Percentiles rank a stretch among this genome's conserved stretches.
Conservation (phyloP, 108 stramenopile genomes). For the Cylindrotheca fusiformis region DNA sequence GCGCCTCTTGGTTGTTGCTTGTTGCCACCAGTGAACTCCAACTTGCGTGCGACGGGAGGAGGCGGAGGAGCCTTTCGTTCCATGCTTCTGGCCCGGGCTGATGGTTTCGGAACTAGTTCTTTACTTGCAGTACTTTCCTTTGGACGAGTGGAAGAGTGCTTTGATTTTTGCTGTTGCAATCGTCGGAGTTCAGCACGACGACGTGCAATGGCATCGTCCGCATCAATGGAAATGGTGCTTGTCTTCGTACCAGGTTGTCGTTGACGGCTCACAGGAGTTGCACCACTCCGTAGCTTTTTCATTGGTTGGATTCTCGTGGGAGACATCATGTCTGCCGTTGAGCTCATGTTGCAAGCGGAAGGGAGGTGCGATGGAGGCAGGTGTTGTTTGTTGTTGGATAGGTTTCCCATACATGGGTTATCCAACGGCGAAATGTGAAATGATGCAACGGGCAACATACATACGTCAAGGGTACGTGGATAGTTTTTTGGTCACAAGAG, state of each 20-base stretch:
- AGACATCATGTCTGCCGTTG: slow-evolving; percentile 13
- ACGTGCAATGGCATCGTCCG: slow-evolving; percentile 53
- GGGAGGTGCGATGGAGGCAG: too few species aligned
- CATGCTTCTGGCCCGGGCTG: neutral
- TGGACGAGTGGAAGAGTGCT: neutral
- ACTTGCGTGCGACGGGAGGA: slow-evolving; percentile 23
- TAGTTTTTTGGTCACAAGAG: too few species aligned
- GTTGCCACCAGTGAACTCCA: slow-evolving; percentile 20
- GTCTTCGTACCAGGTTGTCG: neutral
- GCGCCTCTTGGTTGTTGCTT: neutral
- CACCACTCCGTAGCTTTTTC: slow-evolving; percentile 37
- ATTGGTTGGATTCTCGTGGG: slow-evolving; percentile 15
- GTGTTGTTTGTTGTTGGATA: too few species aligned
- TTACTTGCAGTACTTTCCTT: neutral
- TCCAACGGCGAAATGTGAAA: too few species aligned
- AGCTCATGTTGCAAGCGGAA: too few species aligned
- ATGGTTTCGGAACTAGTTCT: neutral
- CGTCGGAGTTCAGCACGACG: slow-evolving; percentile 58
- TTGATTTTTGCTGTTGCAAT: slow-evolving; percentile 30
- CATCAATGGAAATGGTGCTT: neutral
- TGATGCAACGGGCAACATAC: too few species aligned
- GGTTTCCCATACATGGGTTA: too few species aligned
- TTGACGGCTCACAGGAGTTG: slow-evolving; percentile 9
- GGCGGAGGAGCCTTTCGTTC: slow-evolving; percentile 9
- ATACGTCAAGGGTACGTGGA: too few species aligned